phyloP scores from a whole-genome alignment of 139 green algal species.

The Raphidocelis subcapitata region DNA sequence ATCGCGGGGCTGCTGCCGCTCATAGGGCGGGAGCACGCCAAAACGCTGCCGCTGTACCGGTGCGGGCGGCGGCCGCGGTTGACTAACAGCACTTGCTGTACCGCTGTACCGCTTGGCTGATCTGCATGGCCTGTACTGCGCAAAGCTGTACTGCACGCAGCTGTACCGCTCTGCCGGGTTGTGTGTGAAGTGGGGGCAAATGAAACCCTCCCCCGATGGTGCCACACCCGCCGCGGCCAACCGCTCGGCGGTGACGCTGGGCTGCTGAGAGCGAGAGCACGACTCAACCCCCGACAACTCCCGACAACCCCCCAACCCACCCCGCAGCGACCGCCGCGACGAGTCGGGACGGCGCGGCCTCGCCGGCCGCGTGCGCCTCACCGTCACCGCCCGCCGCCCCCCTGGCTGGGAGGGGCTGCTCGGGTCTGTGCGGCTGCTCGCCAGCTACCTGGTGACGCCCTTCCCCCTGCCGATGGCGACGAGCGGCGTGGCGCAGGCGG shows the following conservation, averaged over 20 bases:
- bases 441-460: conserved; percentile 11
- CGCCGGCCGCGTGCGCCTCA: conserved; percentile 6
- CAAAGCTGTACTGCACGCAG: too few species aligned
- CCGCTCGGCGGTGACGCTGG: too few species aligned
- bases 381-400: neutral
- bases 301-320: neutral
- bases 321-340: conserved; percentile 20
- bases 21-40: conserved; percentile 5
- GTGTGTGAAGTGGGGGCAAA: too few species aligned
- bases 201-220: too few species aligned
- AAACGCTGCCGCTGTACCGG: conserved; percentile 24
- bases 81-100: neutral
- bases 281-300: too few species aligned
- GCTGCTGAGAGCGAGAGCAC: too few species aligned
- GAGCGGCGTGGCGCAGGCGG: neutral
- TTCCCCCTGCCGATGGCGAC: conserved; percentile 16
- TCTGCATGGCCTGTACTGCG: too few species aligned
- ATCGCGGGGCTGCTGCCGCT: conserved; percentile 26
- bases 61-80: neutral
- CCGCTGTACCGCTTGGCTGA: too few species aligned
- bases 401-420: neutral
- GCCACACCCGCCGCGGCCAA: too few species aligned
- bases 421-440: neutral
- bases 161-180: too few species aligned
- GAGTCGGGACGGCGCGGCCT: conserved; percentile 1